Base-by-base conservation (phyloP, 2,329 filamentous ascomycete genomes). In the Colletotrichum spinosum region DNA sequence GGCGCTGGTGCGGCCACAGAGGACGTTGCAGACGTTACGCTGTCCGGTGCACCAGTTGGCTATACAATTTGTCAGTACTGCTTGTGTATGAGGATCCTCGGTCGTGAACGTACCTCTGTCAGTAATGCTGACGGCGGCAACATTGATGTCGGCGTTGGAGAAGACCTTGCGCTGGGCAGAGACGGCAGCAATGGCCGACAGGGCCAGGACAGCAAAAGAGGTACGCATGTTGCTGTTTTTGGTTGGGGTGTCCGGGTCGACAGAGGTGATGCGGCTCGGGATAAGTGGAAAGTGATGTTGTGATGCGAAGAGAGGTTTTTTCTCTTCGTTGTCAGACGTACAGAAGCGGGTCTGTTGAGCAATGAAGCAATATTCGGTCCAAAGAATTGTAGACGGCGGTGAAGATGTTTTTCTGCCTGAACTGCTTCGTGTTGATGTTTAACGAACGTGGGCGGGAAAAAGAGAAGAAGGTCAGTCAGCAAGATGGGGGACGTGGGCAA, bases 41-140 rank as follows among this genome's bases (percentile, higher is more conserved):
- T 88, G 78, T 46, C 79, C 84, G 56, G 71, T 73, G 74, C 86
- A 88, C 85, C 85, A 88, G 15, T 70, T 60, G 51, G 81, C 85
- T 86, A 67, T 65, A 6, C n/a, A 39, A 49, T 9, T 51, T n/a
- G 25, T 51, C 38, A 15, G 15, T 10, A 13, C 6, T 44, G 42
- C 15, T 34, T 65, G 13, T 56, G 62, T 34, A 37, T 44, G 17
- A 17, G 44, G 11, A 6, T 15, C 9, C n/a, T 8, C 10, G n/a
- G 44, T 12, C 8, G 44, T 15, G n/a, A 46, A 55, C 64, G 48
- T 49, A 67, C 67, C 59, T 46, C 34, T 67, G n/a, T 46, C 12
- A 45, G 53, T 51, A 7, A 64, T n/a, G 25, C 25, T 34, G 38
- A 68, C 12, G n/a, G 37, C 42, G n/a, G 2, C 33, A 15, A 67